A percentile compares a stretch with the other conserved stretches of the same genome.
phyloP scores from a whole-genome alignment of 2,329 filamentous ascomycete genomes.

The Diaporthe destruens region DNA sequence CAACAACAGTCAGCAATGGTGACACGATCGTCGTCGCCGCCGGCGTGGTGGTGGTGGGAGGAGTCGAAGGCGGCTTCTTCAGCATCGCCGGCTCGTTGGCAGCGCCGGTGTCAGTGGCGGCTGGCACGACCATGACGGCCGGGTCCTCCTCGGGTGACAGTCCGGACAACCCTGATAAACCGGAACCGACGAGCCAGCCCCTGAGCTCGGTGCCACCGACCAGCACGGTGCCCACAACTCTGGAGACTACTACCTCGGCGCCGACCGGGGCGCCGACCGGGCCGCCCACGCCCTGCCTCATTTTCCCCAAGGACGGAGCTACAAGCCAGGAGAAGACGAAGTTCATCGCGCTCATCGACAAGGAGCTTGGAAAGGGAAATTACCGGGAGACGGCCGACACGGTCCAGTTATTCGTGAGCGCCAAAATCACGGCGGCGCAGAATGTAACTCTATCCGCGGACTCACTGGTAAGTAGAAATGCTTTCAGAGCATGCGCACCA shows the following conservation, averaged over 20 bases:
- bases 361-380: conserved; percentile 21
- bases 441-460: neutral
- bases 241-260: conserved; percentile 18
- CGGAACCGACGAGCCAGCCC: too few relatives aligned
- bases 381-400: conserved; percentile 7
- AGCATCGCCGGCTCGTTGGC: conserved; percentile 8
- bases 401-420: neutral
- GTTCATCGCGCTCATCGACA: conserved; percentile 9
- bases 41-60: conserved; percentile 5
- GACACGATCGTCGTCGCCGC: conserved; percentile 18
- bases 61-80: conserved; percentile 7
- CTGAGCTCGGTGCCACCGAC: neutral
- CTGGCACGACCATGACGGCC: conserved; percentile 9
- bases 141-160: conserved; percentile 7
- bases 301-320: conserved; percentile 19
- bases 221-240: conserved; percentile 3
- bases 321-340: conserved; percentile 12
- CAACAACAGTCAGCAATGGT: conserved; percentile 24
- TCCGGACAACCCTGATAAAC: conserved; percentile 7
- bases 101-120: conserved; percentile 19
- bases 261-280: conserved; percentile 19
- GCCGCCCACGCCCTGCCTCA: conserved; percentile 5
- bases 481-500: fast-evolving
- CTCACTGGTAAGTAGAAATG: neutral
- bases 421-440: conserved; percentile 18